Evolutionary conservation across 176 grass and related monocot species (phyloP), one percentile per base, ranked within the genome.

Genomic region (Triticum monococcum): DNA sequence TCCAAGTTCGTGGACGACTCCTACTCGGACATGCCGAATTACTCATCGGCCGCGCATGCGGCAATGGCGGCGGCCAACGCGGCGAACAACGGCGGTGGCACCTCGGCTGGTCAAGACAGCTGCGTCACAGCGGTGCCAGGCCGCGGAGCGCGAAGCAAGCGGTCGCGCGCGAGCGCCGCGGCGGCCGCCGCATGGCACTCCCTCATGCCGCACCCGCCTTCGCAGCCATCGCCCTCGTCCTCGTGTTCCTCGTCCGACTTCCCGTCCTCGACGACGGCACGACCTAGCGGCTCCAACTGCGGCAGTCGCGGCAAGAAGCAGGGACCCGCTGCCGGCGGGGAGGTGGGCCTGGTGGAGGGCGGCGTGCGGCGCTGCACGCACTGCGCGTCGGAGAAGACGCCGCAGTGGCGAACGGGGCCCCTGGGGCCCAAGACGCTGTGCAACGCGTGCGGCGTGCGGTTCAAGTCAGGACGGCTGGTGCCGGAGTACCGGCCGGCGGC

Each of bases 1-100:
- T 97, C 97, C 7, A 99, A 96, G 86, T 99, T 99, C 59, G 97
- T 99, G 17, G 97, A 99, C 69, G 97, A 99, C 79, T 99, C 97
- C 32, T 98, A 94, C 92, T 94, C 94, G 8, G 97, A 99, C 85
- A 88, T 94, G 85, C 93, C 94, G 45, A 88, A 91, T 85, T 90
- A 93, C 77, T 76, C 85, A 63, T 84, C 91, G 1, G 64, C 94
- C 8, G 74, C 91, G 22, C 89, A 91, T 12, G 91, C 83, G 8
- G 83, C 91, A 57, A 89, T 93, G 79, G 66, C 89, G 20, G 86
- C 78, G 7, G 81, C 82, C 36, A 79, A 86, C 43, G 67, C 83
- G 38, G 66, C 50, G 2, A 60, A 57, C 57, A 85, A 93, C 40
- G 70, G 78, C 10, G 71, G 64, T 10, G 72, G 68, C 37, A 40